Percentiles rank a stretch among this genome's conserved stretches.
phyloP scores from a whole-genome alignment of 108 stramenopile species.

The Cylindrotheca fusiformis region DNA sequence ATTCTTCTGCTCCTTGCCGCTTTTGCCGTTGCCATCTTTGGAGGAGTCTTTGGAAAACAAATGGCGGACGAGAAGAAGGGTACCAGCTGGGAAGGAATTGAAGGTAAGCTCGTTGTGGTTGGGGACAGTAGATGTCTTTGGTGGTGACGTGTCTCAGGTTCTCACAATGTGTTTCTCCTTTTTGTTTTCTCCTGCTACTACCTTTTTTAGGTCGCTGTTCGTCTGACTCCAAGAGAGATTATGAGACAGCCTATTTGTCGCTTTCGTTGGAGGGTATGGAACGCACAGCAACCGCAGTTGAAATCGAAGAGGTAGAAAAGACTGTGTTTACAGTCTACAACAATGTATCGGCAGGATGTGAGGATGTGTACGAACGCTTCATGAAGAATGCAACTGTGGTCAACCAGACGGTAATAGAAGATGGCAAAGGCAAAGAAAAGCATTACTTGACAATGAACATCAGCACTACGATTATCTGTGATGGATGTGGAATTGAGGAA shows the following conservation, averaged over 20 bases:
- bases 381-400: neutral
- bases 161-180: neutral
- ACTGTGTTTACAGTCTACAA: slow-evolving; percentile 3
- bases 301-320: neutral
- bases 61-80: neutral
- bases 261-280: neutral
- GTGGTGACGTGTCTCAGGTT: neutral
- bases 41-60: neutral
- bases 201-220: neutral
- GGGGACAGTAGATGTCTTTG: neutral
- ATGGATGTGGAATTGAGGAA: neutral
- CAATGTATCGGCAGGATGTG: slow-evolving; percentile 3
- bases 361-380: slow-evolving; percentile 4
- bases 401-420: neutral
- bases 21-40: neutral
- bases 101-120: neutral
- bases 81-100: neutral
- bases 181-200: neutral
- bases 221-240: neutral
- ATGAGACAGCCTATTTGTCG: neutral
- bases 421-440: neutral
- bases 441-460: neutral
- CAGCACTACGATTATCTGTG: neutral
- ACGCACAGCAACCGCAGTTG: neutral
- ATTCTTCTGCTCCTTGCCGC: neutral